Evolutionary conservation across 2,329 filamentous ascomycete genomes (phyloP), one percentile per base, ranked within the genome.

Genomic region (Epichloe baconii): DNA sequence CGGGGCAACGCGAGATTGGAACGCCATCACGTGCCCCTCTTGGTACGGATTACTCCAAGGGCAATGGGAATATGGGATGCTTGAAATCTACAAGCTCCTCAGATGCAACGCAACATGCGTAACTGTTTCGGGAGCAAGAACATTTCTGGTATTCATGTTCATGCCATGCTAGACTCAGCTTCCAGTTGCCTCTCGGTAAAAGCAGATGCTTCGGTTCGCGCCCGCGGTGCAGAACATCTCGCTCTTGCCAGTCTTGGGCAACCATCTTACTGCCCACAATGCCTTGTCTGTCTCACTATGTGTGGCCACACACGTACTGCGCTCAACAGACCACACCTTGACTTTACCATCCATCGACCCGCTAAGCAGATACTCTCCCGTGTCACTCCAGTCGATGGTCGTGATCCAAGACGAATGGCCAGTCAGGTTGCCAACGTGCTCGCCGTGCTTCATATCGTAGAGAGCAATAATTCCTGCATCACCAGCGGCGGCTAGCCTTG

Each of bases 281-380:
- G 83, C 79, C 68, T 86, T 86, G 56, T 91, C 90, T 5, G 87
- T 89, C 71, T 97, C 90, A 52, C 85, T 90, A 64, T 95, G 88
- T 10, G 93, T 98, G 12, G 91, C 89, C 44, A 98, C 93, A 64
- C 93, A 97, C 4, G 77, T 76, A 52, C 82, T 79, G 36, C 83
- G 79, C 60, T 95, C 89, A 53, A 96, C 79, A 34, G 88, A 91
- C 93, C 93, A 98, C 34, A 97, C 86, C 68, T 95, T 96, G 54
- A 86, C 88, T 67, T 95, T 96, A 38, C 93, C 91, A 63, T 97
- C 90, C 66, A 94, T 88, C 1, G 86, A 82, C 46, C 88, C 88
- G 62, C 86, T 94, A 3, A 97, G 75, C 12, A 98, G 72, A 66
- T 87, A 95, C 68, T 97, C 91, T 46, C 93, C 93, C 4, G 86